Conservation (phyloP, 176 grass and related monocot species). For the Oryza longistaminata region DNA sequence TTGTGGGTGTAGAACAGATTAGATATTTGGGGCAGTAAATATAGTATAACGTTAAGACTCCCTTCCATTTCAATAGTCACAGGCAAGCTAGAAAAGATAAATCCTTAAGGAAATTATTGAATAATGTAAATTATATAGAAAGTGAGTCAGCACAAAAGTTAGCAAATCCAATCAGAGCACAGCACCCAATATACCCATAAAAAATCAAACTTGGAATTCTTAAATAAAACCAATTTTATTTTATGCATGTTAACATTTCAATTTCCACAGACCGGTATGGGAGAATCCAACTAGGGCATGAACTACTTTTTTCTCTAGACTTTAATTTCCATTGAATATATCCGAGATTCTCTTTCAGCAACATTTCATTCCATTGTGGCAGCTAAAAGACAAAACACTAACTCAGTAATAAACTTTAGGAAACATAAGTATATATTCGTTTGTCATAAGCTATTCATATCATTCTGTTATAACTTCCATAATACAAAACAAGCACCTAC, state of each 20-base stretch:
- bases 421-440: not conserved
- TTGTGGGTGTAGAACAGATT: not conserved
- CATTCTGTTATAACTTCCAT: not conserved
- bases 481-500: not conserved
- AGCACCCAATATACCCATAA: not conserved
- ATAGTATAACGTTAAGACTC: not conserved
- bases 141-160: not conserved
- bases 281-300: not conserved
- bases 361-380: constrained; percentile 15
- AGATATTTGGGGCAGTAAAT: constrained; percentile 1
- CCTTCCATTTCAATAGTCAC: constrained; percentile 6
- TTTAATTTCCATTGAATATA: not conserved
- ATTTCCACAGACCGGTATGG: not conserved
- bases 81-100: not conserved
- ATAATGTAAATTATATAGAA: constrained; percentile 3
- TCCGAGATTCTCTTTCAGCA: not conserved
- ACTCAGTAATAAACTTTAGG: not conserved
- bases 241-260: not conserved
- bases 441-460: not conserved
- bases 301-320: not conserved
- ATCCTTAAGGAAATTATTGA: constrained; percentile 14
- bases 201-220: not conserved
- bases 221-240: not conserved
- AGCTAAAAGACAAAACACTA: constrained; percentile 8
- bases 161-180: not conserved